A percentile compares a stretch with the other conserved stretches of the same genome.
These are phyloP conservation scores for Kodamaea fungicola DNA, from an alignment of 1,139 yeast genomes.

Conservation along the genomic window DNA sequence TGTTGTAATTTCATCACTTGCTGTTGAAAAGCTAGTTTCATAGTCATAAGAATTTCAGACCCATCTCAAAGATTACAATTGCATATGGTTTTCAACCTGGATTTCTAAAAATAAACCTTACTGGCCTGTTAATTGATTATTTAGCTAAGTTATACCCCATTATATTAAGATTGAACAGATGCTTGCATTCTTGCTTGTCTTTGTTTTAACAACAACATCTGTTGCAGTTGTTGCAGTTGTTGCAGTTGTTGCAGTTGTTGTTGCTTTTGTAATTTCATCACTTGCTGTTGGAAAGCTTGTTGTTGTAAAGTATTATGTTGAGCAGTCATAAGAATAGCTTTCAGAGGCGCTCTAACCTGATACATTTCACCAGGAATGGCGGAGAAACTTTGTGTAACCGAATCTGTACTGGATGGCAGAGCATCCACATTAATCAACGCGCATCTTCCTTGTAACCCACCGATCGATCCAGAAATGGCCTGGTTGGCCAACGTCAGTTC, in stretches of 20 bases:
- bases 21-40: conserved; percentile 51
- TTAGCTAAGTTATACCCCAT: neutral
- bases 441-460: conserved; percentile 73
- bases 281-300: conserved; percentile 50
- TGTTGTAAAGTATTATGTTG: conserved; percentile 45
- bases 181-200: conserved; percentile 20
- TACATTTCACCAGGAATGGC: conserved; percentile 50
- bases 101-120: conserved; percentile 56
- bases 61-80: conserved; percentile 66
- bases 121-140: conserved; percentile 27
- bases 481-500: conserved; percentile 48
- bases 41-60: conserved; percentile 44
- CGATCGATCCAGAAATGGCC: conserved; percentile 55
- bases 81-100: conserved; percentile 63
- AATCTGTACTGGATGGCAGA: conserved; percentile 20
- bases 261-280: conserved; percentile 43
- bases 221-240: conserved; percentile 43
- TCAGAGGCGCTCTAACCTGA: conserved; percentile 64
- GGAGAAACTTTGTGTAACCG: conserved; percentile 48
- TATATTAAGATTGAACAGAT: neutral
- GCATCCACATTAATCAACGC: conserved; percentile 67
- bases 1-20: conserved; percentile 45
- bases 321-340: conserved; percentile 42
- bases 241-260: conserved; percentile 44
- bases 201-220: conserved; percentile 32